Evolutionary conservation across 2,329 filamentous ascomycete genomes (phyloP).

Genomic region (Fusarium nodosum): DNA sequence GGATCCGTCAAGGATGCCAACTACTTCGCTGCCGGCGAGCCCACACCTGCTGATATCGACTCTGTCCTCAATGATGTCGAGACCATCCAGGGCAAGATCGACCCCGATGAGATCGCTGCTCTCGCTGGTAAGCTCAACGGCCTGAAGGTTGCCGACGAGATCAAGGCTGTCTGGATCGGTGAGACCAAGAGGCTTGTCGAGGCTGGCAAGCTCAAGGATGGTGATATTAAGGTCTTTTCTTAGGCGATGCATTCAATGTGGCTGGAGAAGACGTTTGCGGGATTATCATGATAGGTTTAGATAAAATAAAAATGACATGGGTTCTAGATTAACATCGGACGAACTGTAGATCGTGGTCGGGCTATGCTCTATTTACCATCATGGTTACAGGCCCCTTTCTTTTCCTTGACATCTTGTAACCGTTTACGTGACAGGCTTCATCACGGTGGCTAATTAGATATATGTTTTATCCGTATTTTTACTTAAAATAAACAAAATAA

Average conservation of each 20-base stretch:
- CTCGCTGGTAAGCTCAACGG: constrained; percentile 84
- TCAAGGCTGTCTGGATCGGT: constrained; percentile 84
- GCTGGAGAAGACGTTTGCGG: constrained; percentile 8
- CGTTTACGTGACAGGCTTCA: neutral
- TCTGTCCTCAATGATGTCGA: constrained; percentile 88
- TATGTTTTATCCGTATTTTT: neutral
- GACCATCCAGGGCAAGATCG: constrained; percentile 86
- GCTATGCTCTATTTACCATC: constrained; percentile 6
- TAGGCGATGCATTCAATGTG: constrained; percentile 44
- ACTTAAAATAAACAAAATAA: too few species aligned
- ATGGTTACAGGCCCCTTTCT: neutral
- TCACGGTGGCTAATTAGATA: neutral
- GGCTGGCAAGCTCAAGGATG: constrained; percentile 88
- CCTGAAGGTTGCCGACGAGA: constrained; percentile 83
- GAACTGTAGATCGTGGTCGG: constrained; percentile 19
- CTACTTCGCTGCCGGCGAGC: constrained; percentile 87
- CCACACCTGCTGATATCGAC: constrained; percentile 83
- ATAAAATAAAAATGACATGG: constrained; percentile 45
- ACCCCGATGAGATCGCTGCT: constrained; percentile 88
- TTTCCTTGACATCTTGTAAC: neutral
- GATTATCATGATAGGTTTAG: constrained; percentile 39
- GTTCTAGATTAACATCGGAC: constrained; percentile 34
- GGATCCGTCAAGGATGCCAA: constrained; percentile 96
- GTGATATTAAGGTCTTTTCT: constrained; percentile 77
- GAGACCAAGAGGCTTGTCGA: constrained; percentile 83